These are phyloP conservation scores for Hevea brasiliensis DNA, from an alignment of 345 rosid species.

Conservation along the genomic window DNA sequence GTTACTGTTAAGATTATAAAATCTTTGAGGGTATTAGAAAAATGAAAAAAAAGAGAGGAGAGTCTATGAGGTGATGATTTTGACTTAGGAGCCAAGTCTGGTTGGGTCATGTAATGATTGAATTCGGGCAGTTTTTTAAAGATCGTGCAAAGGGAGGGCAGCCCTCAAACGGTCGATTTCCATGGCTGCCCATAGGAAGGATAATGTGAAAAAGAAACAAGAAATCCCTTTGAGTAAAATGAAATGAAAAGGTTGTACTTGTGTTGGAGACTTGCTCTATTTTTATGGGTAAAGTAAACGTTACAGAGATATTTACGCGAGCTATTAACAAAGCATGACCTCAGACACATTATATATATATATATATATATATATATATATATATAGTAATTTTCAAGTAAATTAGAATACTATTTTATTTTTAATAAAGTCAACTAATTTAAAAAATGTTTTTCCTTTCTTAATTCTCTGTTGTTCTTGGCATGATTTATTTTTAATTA, in stretches of 20 bases:
- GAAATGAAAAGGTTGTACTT: background rate
- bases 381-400: no score
- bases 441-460: no score
- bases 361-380: no score
- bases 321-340: conserved; percentile 48
- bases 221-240: conserved; percentile 5
- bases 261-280: no score
- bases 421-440: no score
- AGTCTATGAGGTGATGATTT: conserved; percentile 54
- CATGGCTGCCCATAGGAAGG: no score
- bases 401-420: no score
- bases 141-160: conserved; percentile 47
- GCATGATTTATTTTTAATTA: no score
- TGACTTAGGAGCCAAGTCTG: conserved; percentile 63
- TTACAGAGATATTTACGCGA: conserved; percentile 26
- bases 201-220: background rate
- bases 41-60: background rate
- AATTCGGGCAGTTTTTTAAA: conserved; percentile 32
- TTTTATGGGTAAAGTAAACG: conserved; percentile 42
- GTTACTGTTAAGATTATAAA: conserved; percentile 4
- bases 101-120: conserved; percentile 56
- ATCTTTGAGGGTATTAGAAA: background rate
- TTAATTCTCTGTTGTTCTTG: no score
- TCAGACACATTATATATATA: no score
- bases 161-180: conserved; percentile 21